These are phyloP conservation scores for Raphidocelis subcapitata DNA, from an alignment of 139 green algal species.

Conservation along the genomic window DNA sequence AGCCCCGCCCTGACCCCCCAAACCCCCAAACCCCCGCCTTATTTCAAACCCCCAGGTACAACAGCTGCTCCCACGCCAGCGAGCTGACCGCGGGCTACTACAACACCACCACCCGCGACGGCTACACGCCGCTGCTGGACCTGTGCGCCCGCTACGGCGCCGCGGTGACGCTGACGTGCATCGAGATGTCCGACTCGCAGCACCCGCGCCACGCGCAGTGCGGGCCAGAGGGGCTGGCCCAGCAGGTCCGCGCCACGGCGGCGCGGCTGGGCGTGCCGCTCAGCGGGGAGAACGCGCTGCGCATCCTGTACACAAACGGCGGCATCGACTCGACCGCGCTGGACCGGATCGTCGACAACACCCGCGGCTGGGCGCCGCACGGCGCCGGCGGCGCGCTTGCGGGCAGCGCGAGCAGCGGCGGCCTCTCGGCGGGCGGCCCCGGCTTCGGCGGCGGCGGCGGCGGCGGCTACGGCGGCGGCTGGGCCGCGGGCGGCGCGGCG, in stretches of 20 bases:
- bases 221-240: constrained; percentile 86
- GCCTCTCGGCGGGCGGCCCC: too few species aligned
- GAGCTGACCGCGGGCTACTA: constrained; percentile 97
- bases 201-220: constrained; percentile 85
- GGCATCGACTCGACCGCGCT: constrained; percentile 66
- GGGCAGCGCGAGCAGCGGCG: too few species aligned
- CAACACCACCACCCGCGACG: constrained; percentile 80
- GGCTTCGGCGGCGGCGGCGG: too few species aligned
- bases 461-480: too few species aligned
- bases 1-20: not conserved
- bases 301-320: constrained; percentile 63
- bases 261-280: constrained; percentile 65
- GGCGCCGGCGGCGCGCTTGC: too few species aligned
- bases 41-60: too few species aligned
- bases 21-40: not conserved
- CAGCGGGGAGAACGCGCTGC: constrained; percentile 93
- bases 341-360: constrained; percentile 75
- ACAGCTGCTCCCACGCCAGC: constrained; percentile 80
- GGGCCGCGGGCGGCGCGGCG: too few species aligned
- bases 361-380: constrained; percentile 8
- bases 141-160: constrained; percentile 72
- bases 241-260: constrained; percentile 68
- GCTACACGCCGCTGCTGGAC: constrained; percentile 75
- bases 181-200: constrained; percentile 97
- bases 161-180: constrained; percentile 93